Evolutionary conservation across 441 rosid species (phyloP), one percentile per base, ranked within the genome.

Genomic region (Mallotus japonicus): DNA sequence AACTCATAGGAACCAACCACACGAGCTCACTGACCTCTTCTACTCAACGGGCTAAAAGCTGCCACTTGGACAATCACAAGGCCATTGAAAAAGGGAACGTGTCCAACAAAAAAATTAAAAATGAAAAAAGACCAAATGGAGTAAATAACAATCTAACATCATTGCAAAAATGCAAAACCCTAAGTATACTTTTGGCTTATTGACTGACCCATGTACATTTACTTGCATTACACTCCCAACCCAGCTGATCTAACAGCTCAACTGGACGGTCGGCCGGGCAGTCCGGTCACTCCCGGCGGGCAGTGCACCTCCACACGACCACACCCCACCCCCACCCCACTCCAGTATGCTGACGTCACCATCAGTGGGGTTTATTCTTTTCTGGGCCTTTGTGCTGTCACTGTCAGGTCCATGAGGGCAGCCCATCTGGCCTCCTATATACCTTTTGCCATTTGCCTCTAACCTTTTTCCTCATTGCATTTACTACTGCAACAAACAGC

Each of bases 371-470:
- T 57, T 73, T 79, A 54, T 85, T 77, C 73, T 75, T 78, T 37
- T 78, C 72, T 81, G 85, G 89, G 88, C 81, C 81, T 67, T 75
- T 77, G 80, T 78, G 74, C 75, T 83, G 89, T 77, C 87, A 68
- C 75, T 77, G 76, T 80, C 87, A 77, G 79, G 74, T 73, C 84
- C 84, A 77, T 71, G 62, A 24, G 72, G 19, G 55, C 72, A 81
- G 82, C 84, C 81, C 85, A 76, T 20, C 60, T 63, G 72, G 71
- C 63, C 46, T 63, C 46, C 51, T 65, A 66, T 64, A 75, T 72
- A 74, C 53, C 73, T 16, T 32, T 42, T 22, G 8, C 76, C 40
- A 13, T 53, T 62, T 24, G 16, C 56, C 16, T n/a, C 68, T 42
- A 16, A 14, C 70, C 19, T 47, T 62, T 65, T 66, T 16, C 73